Conservation (phyloP, 2,329 filamentous ascomycete species). For the Emergomyces pasteurianus region DNA sequence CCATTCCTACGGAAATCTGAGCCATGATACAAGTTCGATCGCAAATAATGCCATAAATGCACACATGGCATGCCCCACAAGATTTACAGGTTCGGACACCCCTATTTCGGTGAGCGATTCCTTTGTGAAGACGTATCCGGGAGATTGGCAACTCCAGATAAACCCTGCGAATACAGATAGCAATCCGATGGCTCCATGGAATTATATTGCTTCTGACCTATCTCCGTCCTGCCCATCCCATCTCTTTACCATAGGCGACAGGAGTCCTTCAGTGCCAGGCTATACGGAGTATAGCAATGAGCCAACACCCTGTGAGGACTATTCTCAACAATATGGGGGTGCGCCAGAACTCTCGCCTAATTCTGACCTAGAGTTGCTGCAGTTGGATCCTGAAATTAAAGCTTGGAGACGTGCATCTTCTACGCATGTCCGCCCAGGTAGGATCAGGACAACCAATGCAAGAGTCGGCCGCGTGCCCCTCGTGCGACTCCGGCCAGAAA, state of each 20-base stretch:
- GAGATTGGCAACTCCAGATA: neutral
- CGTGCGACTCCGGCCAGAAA: neutral
- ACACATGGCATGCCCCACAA: neutral
- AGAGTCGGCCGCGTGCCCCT: neutral
- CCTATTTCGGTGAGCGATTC: neutral
- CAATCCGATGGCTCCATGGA: neutral
- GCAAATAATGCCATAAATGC: neutral
- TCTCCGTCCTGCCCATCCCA: neutral
- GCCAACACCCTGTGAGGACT: neutral
- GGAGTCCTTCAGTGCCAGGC: neutral
- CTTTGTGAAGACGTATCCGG: neutral
- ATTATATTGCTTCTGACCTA: neutral
- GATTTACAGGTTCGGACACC: neutral
- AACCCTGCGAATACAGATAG: neutral
- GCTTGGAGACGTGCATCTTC: neutral
- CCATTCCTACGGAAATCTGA: neutral
- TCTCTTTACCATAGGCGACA: neutral
- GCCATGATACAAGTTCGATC: neutral
- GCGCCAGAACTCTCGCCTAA: neutral
- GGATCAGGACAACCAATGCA: neutral
- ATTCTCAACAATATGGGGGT: neutral
- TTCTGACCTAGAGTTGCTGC: neutral
- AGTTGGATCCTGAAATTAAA: neutral
- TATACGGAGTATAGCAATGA: neutral
- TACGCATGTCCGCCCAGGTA: neutral